Percentiles rank a stretch among this genome's conserved stretches.
Evolutionary conservation across 768 basidiomycete genomes (phyloP).

Genomic region (Podaxis rugospora): DNA sequence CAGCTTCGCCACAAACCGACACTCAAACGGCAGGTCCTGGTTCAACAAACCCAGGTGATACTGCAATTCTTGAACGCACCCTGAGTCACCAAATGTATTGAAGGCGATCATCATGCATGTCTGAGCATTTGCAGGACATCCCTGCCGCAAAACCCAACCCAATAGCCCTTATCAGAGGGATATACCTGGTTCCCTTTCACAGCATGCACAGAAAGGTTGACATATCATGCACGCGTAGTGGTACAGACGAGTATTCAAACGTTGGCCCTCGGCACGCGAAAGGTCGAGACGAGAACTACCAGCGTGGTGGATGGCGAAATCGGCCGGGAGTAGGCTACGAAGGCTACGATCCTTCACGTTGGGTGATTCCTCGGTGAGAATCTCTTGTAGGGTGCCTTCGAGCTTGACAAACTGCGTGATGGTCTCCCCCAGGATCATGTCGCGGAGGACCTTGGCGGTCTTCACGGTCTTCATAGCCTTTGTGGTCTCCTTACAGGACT

Average conservation of each 20-base stretch:
- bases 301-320: no score
- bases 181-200: slow-evolving; percentile 99
- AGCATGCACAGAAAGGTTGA: slow-evolving; percentile 95
- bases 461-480: slow-evolving; percentile 36
- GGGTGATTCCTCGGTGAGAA: slow-evolving; percentile 93
- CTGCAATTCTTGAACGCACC: slow-evolving; percentile 93
- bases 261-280: slow-evolving; percentile 53
- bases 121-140: slow-evolving; percentile 99
- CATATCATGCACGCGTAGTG: slow-evolving; percentile 98
- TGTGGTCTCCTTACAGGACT: slow-evolving; percentile 43
- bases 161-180: slow-evolving; percentile 96
- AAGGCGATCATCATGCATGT: slow-evolving; percentile 93
- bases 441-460: no score
- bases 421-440: slow-evolving; percentile 52
- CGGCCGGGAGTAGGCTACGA: no score
- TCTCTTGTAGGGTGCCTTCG: slow-evolving; percentile 87
- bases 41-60: slow-evolving; percentile 95
- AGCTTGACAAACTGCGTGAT: slow-evolving; percentile 95
- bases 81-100: slow-evolving; percentile 84
- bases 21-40: slow-evolving; percentile 96
- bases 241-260: slow-evolving; percentile 95
- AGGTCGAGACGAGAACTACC: no score
- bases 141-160: slow-evolving; percentile 92
- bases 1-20: slow-evolving; percentile 86
- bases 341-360: slow-evolving; percentile 23